Conservation (phyloP, 2,329 filamentous ascomycete genomes). For the Zelopaecilomyces penicillatus region DNA sequence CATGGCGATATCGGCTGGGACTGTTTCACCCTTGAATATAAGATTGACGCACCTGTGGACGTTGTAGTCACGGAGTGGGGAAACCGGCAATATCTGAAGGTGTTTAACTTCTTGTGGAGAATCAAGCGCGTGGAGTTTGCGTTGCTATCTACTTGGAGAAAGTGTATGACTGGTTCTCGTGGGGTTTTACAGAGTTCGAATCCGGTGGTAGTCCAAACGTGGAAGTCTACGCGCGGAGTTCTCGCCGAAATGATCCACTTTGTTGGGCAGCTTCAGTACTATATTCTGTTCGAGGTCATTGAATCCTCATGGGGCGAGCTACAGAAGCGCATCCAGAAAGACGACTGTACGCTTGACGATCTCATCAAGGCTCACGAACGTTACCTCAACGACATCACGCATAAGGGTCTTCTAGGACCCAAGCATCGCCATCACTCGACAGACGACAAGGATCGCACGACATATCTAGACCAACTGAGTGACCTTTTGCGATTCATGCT, state of each 20-base stretch:
- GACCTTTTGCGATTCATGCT: slow-evolving; percentile 93
- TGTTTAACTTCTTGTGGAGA: slow-evolving; percentile 98
- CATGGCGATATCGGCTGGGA: slow-evolving; percentile 99
- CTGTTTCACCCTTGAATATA: slow-evolving; percentile 97
- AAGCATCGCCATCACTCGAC: slow-evolving; percentile 37
- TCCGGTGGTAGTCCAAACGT: slow-evolving; percentile 61
- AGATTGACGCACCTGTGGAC: slow-evolving; percentile 92
- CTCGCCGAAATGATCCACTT: slow-evolving; percentile 99
- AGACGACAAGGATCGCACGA: slow-evolving; percentile 58
- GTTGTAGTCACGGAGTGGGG: slow-evolving; percentile 96
- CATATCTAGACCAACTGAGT: slow-evolving; percentile 84
- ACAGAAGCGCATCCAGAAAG: slow-evolving; percentile 71
- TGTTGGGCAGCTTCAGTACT: slow-evolving; percentile 93
- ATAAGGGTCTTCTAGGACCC: slow-evolving; percentile 86
- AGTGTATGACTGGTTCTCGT: slow-evolving; percentile 88
- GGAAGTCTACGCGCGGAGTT: slow-evolving; percentile 82
- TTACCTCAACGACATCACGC: slow-evolving; percentile 89
- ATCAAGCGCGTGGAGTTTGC: slow-evolving; percentile 97
- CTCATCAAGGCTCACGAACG: slow-evolving; percentile 84
- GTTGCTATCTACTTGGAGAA: slow-evolving; percentile 81
- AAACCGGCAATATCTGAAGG: slow-evolving; percentile 92
- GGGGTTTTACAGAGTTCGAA: slow-evolving; percentile 78
- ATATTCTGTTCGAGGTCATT: slow-evolving; percentile 97
- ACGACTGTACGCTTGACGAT: slow-evolving; percentile 87
- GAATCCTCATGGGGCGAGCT: slow-evolving; percentile 92